phyloP scores from a whole-genome alignment of 768 basidiomycete species.

The Suillus sp. region DNA sequence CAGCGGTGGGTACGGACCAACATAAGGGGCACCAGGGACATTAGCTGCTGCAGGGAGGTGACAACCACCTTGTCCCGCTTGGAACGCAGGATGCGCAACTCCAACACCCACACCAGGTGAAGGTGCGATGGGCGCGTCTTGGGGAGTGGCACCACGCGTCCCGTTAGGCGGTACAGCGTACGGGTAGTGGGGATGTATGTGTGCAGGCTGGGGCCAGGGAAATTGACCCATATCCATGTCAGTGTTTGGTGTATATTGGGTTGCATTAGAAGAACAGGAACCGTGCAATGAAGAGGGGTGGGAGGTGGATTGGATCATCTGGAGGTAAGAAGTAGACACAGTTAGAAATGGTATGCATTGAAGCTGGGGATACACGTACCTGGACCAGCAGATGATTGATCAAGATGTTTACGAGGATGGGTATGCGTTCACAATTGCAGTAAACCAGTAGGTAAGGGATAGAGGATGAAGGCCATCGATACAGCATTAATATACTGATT shows the following conservation, averaged over 20 bases:
- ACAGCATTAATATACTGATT: not conserved
- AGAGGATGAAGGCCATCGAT: not conserved
- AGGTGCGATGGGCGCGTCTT: not conserved
- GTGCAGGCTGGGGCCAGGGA: not conserved
- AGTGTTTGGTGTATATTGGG: not conserved
- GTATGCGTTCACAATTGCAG: not conserved
- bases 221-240: not conserved
- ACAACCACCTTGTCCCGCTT: not conserved
- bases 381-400: not conserved
- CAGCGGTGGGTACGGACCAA: not conserved
- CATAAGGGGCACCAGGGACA: not conserved
- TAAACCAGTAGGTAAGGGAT: not conserved
- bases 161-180: not conserved
- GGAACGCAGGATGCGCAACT: not conserved
- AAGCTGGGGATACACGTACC: not conserved
- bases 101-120: not conserved
- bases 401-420: not conserved
- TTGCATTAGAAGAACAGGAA: not conserved
- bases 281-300: too few relatives aligned
- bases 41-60: too few relatives aligned
- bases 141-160: not conserved
- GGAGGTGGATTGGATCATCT: not conserved
- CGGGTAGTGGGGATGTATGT: too few relatives aligned
- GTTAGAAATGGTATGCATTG: too few relatives aligned
- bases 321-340: not conserved